Conservation (phyloP, 805 yeast genomes). For the Sungouiella thailandica region DNA sequence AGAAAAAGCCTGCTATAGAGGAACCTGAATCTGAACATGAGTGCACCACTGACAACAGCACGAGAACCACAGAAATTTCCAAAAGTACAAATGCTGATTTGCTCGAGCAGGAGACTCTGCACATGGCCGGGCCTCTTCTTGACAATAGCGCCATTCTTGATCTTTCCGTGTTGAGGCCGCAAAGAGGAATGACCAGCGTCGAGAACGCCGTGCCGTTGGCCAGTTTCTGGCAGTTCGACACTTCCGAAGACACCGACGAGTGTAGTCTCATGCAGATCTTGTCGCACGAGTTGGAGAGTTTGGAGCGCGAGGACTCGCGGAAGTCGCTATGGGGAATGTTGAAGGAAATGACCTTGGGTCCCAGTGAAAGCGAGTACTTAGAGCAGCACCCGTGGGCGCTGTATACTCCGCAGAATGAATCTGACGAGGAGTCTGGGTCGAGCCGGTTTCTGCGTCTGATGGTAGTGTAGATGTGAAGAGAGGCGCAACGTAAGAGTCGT, state of each 20-base stretch:
- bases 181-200: conserved; percentile 7
- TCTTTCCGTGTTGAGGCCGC: conserved; percentile 7
- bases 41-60: no score
- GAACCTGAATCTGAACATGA: no score
- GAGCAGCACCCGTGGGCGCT: conserved; percentile 15
- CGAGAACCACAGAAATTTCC: no score
- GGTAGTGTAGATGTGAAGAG: no score
- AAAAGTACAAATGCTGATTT: no score
- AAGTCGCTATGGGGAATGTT: conserved; percentile 6
- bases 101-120: no score
- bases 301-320: conserved; percentile 3
- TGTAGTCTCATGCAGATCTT: conserved; percentile 11
- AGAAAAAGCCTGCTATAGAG: no score
- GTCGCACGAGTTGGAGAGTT: conserved; percentile 12
- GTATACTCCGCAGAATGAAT: conserved; percentile 4
- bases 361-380: conserved; percentile 12
- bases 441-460: no score
- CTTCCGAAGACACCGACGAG: conserved; percentile 9
- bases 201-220: conserved; percentile 12
- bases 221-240: conserved; percentile 3
- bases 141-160: conserved; percentile 11
- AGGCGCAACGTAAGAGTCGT: no score
- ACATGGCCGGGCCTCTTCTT: conserved; percentile 14
- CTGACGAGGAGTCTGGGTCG: conserved; percentile 3
- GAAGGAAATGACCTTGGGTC: conserved; percentile 8